Percentiles rank a stretch among this genome's conserved stretches.
Evolutionary conservation across 2,329 filamentous ascomycete species (phyloP).

Genomic region (Fonsecaea pugnacius): DNA sequence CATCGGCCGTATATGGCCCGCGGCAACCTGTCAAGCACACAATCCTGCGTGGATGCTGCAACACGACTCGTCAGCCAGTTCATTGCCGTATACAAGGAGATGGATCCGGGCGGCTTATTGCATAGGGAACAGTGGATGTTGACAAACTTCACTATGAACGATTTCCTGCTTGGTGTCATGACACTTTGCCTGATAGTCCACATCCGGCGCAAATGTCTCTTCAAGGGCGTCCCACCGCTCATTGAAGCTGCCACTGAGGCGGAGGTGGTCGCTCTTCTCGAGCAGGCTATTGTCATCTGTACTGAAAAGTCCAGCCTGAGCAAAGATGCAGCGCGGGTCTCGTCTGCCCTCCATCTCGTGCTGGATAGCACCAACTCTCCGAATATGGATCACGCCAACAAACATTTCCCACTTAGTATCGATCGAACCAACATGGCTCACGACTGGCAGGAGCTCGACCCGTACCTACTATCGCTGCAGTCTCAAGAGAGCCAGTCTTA

Average conservation of each 20-base stretch:
- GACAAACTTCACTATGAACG: slow-evolving; percentile 61
- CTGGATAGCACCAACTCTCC: slow-evolving; percentile 20
- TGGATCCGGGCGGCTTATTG: slow-evolving; percentile 59
- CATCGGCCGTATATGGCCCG: slow-evolving; percentile 57
- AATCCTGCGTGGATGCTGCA: slow-evolving; percentile 54
- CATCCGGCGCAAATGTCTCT: slow-evolving; percentile 3
- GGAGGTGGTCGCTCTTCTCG: slow-evolving; percentile 25
- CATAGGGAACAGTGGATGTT: slow-evolving; percentile 61
- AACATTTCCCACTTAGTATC: not conserved
- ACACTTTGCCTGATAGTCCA: slow-evolving; percentile 58
- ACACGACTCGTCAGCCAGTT: slow-evolving; percentile 55
- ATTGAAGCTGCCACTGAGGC: slow-evolving; percentile 25
- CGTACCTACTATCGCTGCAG: slow-evolving; percentile 3
- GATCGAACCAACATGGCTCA: not conserved
- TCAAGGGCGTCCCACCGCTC: slow-evolving; percentile 19
- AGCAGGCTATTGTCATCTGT: slow-evolving; percentile 31
- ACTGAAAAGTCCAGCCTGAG: slow-evolving; percentile 30
- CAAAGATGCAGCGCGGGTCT: slow-evolving; percentile 33
- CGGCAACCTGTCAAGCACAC: slow-evolving; percentile 50
- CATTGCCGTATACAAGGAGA: slow-evolving; percentile 56
- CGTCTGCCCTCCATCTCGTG: slow-evolving; percentile 32
- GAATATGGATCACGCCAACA: not conserved
- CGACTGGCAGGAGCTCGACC: slow-evolving; percentile 2
- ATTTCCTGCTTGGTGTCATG: slow-evolving; percentile 66
- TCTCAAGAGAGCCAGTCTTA: slow-evolving; percentile 11